Evolutionary conservation across 2,329 filamentous ascomycete genomes (phyloP).

Genomic region (Monilinia laxa): DNA sequence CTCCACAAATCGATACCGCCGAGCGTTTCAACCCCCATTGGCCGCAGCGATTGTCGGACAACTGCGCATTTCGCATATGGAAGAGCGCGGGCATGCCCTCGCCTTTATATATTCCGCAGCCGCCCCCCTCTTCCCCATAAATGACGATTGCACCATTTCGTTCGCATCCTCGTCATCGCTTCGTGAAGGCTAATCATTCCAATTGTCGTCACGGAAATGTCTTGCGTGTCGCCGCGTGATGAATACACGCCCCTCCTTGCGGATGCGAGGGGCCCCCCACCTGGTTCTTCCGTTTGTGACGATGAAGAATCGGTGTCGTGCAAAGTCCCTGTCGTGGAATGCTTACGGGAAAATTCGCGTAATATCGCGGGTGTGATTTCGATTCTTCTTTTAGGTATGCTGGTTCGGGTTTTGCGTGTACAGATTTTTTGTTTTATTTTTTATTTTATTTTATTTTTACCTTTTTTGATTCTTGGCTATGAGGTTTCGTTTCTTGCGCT

Average conservation of each 20-base stretch:
- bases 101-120: neutral
- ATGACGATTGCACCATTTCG: neutral
- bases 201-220: neutral
- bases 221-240: neutral
- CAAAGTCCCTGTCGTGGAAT: neutral
- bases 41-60: neutral
- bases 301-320: neutral
- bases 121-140: neutral
- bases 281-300: neutral
- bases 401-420: too few species aligned
- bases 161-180: neutral
- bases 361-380: conserved; percentile 30
- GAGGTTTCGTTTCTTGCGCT: too few species aligned
- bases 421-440: too few species aligned
- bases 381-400: conserved; percentile 28
- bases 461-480: too few species aligned
- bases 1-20: neutral
- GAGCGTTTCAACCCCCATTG: neutral
- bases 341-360: neutral
- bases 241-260: conserved; percentile 3
- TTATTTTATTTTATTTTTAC: too few species aligned
- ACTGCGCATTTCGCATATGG: neutral
- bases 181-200: neutral
- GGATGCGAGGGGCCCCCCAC: neutral
- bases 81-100: neutral